Base-by-base conservation (phyloP, 2,329 filamentous ascomycete species). In the Cercospora zeae-maydis region DNA sequence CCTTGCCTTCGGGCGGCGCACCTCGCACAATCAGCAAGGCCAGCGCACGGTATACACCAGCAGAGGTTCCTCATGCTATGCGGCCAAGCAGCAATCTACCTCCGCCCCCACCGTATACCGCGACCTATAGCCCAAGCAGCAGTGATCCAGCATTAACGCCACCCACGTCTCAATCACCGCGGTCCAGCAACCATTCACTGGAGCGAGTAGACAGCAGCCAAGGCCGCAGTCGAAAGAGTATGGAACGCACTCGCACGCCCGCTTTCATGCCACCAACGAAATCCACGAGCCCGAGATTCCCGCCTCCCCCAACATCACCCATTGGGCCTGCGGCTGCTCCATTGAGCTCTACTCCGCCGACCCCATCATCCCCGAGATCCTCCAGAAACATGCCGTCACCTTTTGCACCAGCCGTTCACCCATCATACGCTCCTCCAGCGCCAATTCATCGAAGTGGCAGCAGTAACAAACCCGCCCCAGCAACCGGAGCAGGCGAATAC, bases 1-100 rank as follows among this genome's bases (percentile, higher is more conserved):
- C 65, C 7, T 34, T 66, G n/a, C 63, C 66, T 24, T 31, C 64
- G 3, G 63, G 66, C 24, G 66, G 63, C 9, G 59, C 56, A 34
- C 59, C 61, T 21, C 49, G 63, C 31, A 66, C 33, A 37, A 55
- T 63, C 16, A 60, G 55, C 30, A 57, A 51, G 6, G 62, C 52
- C 39, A 61, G 54, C 36, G 52, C 58, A n/a, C 30, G 59, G 31
- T 59, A 63, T 33, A 56, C 53, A 36, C 62, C 62, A 24, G 53
- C 42, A 19, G 62, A 61, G 19, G 11, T 53, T 16, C 33, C 57
- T 30, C 47, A 53, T 42, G 24, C 31, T 24, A 49, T 53, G 7
- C 10, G 24, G 10, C 5, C 21, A 4, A 56, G 39, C 31, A 30
- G 4, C 16, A 34, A 51, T n/a, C 7, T 53, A 9, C 58, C 62